phyloP scores from a whole-genome alignment of 2,329 filamentous ascomycete species.

The Penicillium hesseltinei region DNA sequence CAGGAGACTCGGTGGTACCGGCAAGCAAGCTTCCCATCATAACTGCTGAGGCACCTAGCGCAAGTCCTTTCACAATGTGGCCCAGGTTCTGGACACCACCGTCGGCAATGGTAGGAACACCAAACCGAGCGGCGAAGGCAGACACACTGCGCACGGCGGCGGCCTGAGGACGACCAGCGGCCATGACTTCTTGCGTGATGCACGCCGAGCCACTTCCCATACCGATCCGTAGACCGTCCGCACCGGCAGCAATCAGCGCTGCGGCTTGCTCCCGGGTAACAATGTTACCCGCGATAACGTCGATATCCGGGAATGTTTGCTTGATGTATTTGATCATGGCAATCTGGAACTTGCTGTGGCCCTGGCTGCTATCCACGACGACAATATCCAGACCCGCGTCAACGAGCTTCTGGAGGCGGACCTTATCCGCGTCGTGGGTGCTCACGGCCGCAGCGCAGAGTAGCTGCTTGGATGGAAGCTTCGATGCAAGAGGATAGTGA shows the following conservation, averaged over 20 bases:
- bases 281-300: slow-evolving; percentile 97
- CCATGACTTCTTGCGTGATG: slow-evolving; percentile 99
- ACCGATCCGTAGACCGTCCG: slow-evolving; percentile 93
- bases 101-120: slow-evolving; percentile 95
- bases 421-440: slow-evolving; percentile 89
- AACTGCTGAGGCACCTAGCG: slow-evolving; percentile 88
- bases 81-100: slow-evolving; percentile 98
- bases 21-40: slow-evolving; percentile 99
- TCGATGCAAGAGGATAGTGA: slow-evolving; percentile 93
- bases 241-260: slow-evolving; percentile 84
- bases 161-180: slow-evolving; percentile 92
- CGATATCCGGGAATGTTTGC: slow-evolving; percentile 75
- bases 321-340: slow-evolving; percentile 98
- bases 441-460: slow-evolving; percentile 94
- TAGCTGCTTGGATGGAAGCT: slow-evolving; percentile 96
- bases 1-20: slow-evolving; percentile 94
- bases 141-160: slow-evolving; percentile 88
- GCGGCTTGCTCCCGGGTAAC: slow-evolving; percentile 97
- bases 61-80: slow-evolving; percentile 97
- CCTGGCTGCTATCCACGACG: slow-evolving; percentile 92
- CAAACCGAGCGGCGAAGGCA: slow-evolving; percentile 84
- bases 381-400: slow-evolving; percentile 95
- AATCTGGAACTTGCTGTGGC: slow-evolving; percentile 97
- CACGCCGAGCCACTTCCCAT: slow-evolving; percentile 98
- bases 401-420: slow-evolving; percentile 78